Evolutionary conservation across 176 grass and related monocot genomes (phyloP).

Genomic region (Luzula sylvatica): DNA sequence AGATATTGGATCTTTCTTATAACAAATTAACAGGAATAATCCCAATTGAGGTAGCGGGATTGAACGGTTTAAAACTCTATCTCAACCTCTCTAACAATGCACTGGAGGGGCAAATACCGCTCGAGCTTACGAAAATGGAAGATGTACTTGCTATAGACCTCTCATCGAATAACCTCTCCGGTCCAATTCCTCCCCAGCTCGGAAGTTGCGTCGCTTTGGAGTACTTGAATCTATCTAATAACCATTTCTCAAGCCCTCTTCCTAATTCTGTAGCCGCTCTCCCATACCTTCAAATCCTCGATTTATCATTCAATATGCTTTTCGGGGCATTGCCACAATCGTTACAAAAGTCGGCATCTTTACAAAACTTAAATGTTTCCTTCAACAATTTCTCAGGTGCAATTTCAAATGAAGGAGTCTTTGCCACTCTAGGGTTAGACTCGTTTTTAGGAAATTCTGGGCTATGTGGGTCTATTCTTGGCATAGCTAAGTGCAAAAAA

Average conservation of each 20-base stretch:
- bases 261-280: constrained; percentile 48
- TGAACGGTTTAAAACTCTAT: constrained; percentile 45
- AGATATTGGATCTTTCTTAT: constrained; percentile 61
- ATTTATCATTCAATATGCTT: constrained; percentile 59
- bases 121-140: constrained; percentile 56
- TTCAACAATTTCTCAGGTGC: constrained; percentile 70
- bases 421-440: constrained; percentile 33
- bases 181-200: constrained; percentile 53
- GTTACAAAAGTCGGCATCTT: constrained; percentile 26
- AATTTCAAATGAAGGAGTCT: constrained; percentile 39
- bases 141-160: constrained; percentile 72
- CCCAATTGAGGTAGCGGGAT: constrained; percentile 34
- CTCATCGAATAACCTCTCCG: constrained; percentile 61
- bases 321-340: constrained; percentile 34
- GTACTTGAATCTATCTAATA: constrained; percentile 66
- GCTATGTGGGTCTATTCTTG: constrained; percentile 38
- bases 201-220: constrained; percentile 64
- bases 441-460: constrained; percentile 51
- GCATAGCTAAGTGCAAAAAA: constrained; percentile 27
- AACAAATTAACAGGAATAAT: constrained; percentile 49
- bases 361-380: constrained; percentile 52
- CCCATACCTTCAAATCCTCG: constrained; percentile 64
- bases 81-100: constrained; percentile 60
- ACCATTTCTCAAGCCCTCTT: constrained; percentile 38
- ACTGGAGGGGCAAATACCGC: constrained; percentile 53